Evolutionary conservation across 202 grass and related monocot genomes (phyloP), one percentile per base, ranked within the genome.

Genomic region (Miscanthus sacchariflorus): DNA sequence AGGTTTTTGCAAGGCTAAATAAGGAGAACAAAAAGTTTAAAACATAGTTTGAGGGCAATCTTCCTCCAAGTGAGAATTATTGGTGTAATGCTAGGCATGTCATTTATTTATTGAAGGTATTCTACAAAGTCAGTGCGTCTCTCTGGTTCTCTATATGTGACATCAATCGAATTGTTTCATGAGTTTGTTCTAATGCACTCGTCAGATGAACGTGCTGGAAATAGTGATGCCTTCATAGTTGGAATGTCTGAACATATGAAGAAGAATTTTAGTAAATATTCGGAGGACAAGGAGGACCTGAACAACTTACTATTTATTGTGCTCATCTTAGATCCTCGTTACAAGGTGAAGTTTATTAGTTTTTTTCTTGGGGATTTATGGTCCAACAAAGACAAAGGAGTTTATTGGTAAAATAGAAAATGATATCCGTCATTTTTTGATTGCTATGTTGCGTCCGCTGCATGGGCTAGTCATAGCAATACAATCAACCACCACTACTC

Each of bases 101-200:
- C 44, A 27, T 87, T 56, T 56, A 66, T 48, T 75, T 83, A 64
- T 11, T 88, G 23, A 88, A 83, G 45, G 21, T 88, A 45, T 88
- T 68, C 14, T 82, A 33, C 23, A 46, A 73, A 19, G 68, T 66
- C 3, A 82, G 15, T 14, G 18, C 52, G 15, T 5, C 6, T 82
- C 23, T 87, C 7, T 43, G 85, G 27, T 2, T 87, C 63, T 7
- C 43, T 15, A 0, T 28, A 87, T 72, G 77, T 73, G 18, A 87
- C 78, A 49, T 81, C 65, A 40, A 81, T 56, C 27, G 68, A 21
- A 11, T 72, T 87, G 7, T 56, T 87, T n/a, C 85, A 87, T 81
- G 76, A 87, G 24, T 72, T 81, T 24, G 7, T 81, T 21, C 5
- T 43, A 21, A 87, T 87, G 15, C 14, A 14, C 0, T 70, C 76